Evolutionary conservation across 2,329 filamentous ascomycete genomes (phyloP), one percentile per base, ranked within the genome.

Genomic region (Waltergamsia citrina): DNA sequence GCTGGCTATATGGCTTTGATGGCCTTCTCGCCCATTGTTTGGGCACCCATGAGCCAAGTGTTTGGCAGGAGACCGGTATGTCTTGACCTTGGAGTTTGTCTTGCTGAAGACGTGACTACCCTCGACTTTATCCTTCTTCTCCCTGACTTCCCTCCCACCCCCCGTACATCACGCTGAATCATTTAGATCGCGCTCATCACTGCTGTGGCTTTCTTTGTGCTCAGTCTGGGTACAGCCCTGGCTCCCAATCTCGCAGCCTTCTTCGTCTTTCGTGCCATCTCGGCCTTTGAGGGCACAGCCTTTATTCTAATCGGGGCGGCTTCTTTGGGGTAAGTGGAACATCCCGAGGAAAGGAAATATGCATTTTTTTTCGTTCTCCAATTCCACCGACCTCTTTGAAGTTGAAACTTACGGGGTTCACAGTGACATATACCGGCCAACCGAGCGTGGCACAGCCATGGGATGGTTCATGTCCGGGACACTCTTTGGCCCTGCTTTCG

Each of bases 1-100:
- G 82, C 83, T 0, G 56, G 81, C n/a, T 85, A 85, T 44, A 69
- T 85, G 62, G 54, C 79, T 5, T 77, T 80, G 44, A 88, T 87
- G 81, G 82, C 79, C 0, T 36, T 85, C 5, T 73, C 69, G 11
- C 76, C 81, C 2, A 69, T 78, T 8, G 69, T 87, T 35, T 88
- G 80, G 71, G 81, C 82, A 0, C 83, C 83, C 0, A 59, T 85
- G 38, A 82, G 78, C 42, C 73, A 78, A 42, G 67, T 80, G 0
- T 78, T 74, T 45, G 75, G 75, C 10, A 64, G 76, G 37, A 59
- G 72, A 45, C 59, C 62, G 36, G 74, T 78, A 47, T 50, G 70
- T 55, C n/a, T n/a, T n/a, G n/a, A n/a, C n/a, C n/a, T n/a, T n/a
- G n/a, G n/a, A n/a, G n/a, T n/a, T n/a, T n/a, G n/a, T n/a, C n/a